Evolutionary conservation across 139 green algal species (phyloP), one percentile per base, ranked within the genome.

Genomic region (Picochlorum sp.): DNA sequence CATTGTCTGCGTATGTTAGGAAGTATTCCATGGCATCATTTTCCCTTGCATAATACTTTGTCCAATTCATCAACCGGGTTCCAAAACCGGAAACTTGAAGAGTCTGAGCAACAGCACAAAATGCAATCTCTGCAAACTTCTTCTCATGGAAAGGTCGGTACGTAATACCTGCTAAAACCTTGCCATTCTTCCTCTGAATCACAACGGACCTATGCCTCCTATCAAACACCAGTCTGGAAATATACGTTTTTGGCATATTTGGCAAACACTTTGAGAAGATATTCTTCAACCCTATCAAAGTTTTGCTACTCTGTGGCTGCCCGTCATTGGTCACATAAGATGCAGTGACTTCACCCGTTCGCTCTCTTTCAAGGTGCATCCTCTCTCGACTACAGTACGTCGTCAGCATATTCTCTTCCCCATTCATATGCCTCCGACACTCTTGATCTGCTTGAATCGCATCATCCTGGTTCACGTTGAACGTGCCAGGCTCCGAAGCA

Each of bases 1-100:
- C 95, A 83, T 99, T 99, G 83, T 99, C 93, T 3, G 93, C 93
- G 62, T 98, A 99, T 0, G 93, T 99, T n/a, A 99, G 81, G 64
- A 99, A 97, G 71, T 91, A 78, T 13, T 76, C 81, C 2, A 96
- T 69, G 4, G 75, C 62, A 66, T 99, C 93, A 23, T 68, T 62
- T 9, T 80, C 77, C 23, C 76, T 74, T 4, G 89, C 91, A 71
- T 85, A 87, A 65, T 90, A 73, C 75, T 95, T 95, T 37, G 83
- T 85, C 65, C 90, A 86, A 72, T 97, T 98, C 93, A 98, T 98
- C 21, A 98, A 84, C 14, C 93, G 85, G 28, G 89, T 96, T 60
- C 92, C 92, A 80, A 95, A 96, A 18, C 92, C 92, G 21, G 89
- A 86, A 26, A 97, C 84, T 74, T 96, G 90, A 77, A 98, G 87